A percentile compares a stretch with the other conserved stretches of the same genome.
Evolutionary conservation across 768 basidiomycete species (phyloP).

Genomic region (Leucosporidium yakuticum): DNA sequence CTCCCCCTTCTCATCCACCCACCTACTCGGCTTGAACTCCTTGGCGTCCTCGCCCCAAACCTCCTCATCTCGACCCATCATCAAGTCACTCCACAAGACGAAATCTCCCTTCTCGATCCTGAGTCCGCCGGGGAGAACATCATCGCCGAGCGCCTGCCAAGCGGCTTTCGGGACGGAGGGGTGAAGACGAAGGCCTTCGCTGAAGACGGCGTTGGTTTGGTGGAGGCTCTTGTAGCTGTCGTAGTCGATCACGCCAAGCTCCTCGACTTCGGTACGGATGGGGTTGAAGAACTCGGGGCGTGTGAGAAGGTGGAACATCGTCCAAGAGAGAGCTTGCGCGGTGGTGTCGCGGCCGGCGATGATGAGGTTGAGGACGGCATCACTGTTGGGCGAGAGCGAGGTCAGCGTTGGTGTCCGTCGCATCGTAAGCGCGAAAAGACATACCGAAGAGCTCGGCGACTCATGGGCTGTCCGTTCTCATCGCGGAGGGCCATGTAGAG

Average conservation of each 20-base stretch:
- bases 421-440: not conserved
- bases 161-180: conserved; percentile 21
- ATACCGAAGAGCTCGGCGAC: conserved; percentile 18
- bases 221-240: conserved; percentile 14
- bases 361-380: conserved; percentile 31
- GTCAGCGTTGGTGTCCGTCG: not conserved
- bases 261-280: conserved; percentile 8
- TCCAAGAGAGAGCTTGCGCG: conserved; percentile 25
- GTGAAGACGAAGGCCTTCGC: conserved; percentile 7
- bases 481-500: conserved; percentile 29
- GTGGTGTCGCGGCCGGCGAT: conserved; percentile 31
- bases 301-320: conserved; percentile 15
- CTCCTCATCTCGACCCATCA: conserved; percentile 1
- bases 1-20: conserved; percentile 10
- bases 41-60: conserved; percentile 22
- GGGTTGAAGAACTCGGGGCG: conserved; percentile 7
- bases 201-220: conserved; percentile 12
- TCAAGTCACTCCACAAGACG: conserved; percentile 23
- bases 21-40: conserved; percentile 18
- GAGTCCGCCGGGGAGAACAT: conserved; percentile 11
- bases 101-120: conserved; percentile 6
- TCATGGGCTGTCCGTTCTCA: conserved; percentile 16
- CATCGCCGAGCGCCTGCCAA: conserved; percentile 15
- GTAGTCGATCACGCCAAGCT: conserved; percentile 8
- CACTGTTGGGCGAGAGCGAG: not conserved